Percentiles rank a stretch among this genome's conserved stretches.
phyloP scores from a whole-genome alignment of 169 alveolate genomes.

The Eimeria maxima region DNA sequence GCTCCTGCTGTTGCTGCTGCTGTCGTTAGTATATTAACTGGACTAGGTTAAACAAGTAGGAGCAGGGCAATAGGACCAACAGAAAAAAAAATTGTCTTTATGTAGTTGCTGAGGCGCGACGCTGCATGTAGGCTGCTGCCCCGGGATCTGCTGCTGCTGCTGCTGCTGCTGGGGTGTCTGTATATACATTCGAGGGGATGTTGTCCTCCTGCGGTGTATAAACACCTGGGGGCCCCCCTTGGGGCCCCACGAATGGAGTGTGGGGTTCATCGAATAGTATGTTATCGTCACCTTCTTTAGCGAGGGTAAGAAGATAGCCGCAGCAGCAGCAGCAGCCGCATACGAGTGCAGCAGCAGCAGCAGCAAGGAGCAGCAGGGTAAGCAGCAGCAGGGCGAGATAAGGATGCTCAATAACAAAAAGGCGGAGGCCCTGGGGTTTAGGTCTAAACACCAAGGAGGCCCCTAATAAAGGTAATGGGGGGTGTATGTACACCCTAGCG shows the following conservation, averaged over 20 bases:
- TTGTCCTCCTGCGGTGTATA: too few relatives aligned
- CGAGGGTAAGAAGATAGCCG: slow-evolving; percentile 34
- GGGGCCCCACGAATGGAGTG: not conserved
- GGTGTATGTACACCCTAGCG: slow-evolving; percentile 67
- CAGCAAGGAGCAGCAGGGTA: slow-evolving; percentile 35
- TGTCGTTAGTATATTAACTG: too few relatives aligned
- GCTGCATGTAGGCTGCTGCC: too few relatives aligned
- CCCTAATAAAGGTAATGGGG: not conserved
- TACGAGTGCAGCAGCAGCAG: slow-evolving; percentile 24
- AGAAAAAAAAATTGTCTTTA: too few relatives aligned
- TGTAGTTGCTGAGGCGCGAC: too few relatives aligned
- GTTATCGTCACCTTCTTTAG: not conserved
- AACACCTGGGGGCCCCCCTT: slow-evolving; percentile 7
- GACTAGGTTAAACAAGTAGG: too few relatives aligned
- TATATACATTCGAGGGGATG: too few relatives aligned
- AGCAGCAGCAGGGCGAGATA: slow-evolving; percentile 11
- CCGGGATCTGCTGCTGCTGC: too few relatives aligned
- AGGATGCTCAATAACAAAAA: slow-evolving; percentile 18
- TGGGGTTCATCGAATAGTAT: not conserved
- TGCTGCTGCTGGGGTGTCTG: too few relatives aligned
- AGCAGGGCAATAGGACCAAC: too few relatives aligned
- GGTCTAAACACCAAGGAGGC: slow-evolving; percentile 37
- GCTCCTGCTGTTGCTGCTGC: too few relatives aligned
- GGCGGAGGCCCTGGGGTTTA: slow-evolving; percentile 56
- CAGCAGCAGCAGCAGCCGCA: slow-evolving; percentile 14